phyloP scores from a whole-genome alignment of 2,329 filamentous ascomycete species.

The Trichocomaceae sp. region DNA sequence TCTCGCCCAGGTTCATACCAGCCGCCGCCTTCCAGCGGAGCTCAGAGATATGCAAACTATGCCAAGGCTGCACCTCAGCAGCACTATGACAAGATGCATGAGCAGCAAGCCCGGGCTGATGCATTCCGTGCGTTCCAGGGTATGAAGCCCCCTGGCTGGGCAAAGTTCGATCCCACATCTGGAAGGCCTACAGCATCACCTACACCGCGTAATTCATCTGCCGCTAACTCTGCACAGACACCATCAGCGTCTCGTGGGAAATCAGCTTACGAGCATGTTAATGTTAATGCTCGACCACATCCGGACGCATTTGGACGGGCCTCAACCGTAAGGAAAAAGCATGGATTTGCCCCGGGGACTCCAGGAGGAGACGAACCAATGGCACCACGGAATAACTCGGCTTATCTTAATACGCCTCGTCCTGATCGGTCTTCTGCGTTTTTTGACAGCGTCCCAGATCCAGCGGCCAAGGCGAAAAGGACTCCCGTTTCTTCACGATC shows the following conservation, averaged over 20 bases:
- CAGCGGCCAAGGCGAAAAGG: conserved; percentile 38
- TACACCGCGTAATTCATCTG: conserved; percentile 11
- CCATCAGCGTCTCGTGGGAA: conserved; percentile 24
- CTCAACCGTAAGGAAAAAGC: conserved; percentile 44
- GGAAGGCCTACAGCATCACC: conserved; percentile 21
- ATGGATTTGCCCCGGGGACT: conserved; percentile 53
- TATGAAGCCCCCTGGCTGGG: conserved; percentile 39
- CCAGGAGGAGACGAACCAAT: conserved; percentile 55
- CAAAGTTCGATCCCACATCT: conserved; percentile 35
- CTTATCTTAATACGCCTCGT: conserved; percentile 38
- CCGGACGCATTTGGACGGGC: conserved; percentile 30
- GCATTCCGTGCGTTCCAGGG: conserved; percentile 40
- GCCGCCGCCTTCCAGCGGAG: conserved; percentile 27
- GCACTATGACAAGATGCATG: conserved; percentile 32
- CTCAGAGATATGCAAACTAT: conserved; percentile 37
- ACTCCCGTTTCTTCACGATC: conserved; percentile 25
- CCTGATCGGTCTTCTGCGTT: conserved; percentile 28
- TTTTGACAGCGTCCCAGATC: conserved; percentile 35
- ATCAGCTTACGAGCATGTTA: conserved; percentile 37
- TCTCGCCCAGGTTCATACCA: conserved; percentile 21
- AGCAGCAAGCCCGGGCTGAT: conserved; percentile 39
- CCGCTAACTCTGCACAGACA: conserved; percentile 19
- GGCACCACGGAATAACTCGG: conserved; percentile 46
- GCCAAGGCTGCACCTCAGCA: conserved; percentile 35
- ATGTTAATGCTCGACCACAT: conserved; percentile 26